These are phyloP conservation scores for Darksidea phi DNA, from an alignment of 495 filamentous ascomycete species.

Conservation along the genomic window DNA sequence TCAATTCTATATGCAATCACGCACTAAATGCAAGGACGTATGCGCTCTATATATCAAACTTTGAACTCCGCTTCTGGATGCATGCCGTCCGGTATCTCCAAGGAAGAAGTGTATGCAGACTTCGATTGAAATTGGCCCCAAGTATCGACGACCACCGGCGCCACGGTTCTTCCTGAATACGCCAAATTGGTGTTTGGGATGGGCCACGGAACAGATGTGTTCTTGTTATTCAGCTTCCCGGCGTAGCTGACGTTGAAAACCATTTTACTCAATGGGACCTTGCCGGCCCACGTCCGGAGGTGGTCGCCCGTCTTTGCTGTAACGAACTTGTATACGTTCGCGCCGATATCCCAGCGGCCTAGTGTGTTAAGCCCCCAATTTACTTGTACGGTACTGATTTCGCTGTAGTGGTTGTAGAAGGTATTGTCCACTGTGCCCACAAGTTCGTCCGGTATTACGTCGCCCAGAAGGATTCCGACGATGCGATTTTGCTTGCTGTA, in stretches of 20 bases:
- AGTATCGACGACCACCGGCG: conserved; percentile 26
- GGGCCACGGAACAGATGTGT: conserved; percentile 35
- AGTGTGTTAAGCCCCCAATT: conserved; percentile 42
- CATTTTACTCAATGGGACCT: conserved; percentile 32
- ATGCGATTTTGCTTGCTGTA: conserved; percentile 44
- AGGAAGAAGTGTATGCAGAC: conserved; percentile 34
- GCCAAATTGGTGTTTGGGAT: conserved; percentile 36
- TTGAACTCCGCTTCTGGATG: conserved; percentile 35
- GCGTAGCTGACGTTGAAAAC: conserved; percentile 39
- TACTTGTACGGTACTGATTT: conserved; percentile 42
- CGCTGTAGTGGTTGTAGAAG: conserved; percentile 44
- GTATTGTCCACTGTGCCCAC: conserved; percentile 38
- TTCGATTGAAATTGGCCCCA: conserved; percentile 32
- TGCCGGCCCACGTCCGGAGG: conserved; percentile 33
- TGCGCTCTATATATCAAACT: too few species aligned
- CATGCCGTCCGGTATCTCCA: conserved; percentile 41
- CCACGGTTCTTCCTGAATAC: conserved; percentile 32
- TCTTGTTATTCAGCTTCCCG: conserved; percentile 38
- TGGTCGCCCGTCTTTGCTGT: conserved; percentile 38
- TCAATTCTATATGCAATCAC: too few species aligned
- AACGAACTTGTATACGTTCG: conserved; percentile 41
- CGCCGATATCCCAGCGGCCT: conserved; percentile 44
- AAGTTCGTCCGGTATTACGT: conserved; percentile 30
- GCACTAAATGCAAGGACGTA: too few species aligned
- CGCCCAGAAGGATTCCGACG: conserved; percentile 40